phyloP scores from a whole-genome alignment of 2,329 filamentous ascomycete genomes.

The Calonectria hongkongensis region DNA sequence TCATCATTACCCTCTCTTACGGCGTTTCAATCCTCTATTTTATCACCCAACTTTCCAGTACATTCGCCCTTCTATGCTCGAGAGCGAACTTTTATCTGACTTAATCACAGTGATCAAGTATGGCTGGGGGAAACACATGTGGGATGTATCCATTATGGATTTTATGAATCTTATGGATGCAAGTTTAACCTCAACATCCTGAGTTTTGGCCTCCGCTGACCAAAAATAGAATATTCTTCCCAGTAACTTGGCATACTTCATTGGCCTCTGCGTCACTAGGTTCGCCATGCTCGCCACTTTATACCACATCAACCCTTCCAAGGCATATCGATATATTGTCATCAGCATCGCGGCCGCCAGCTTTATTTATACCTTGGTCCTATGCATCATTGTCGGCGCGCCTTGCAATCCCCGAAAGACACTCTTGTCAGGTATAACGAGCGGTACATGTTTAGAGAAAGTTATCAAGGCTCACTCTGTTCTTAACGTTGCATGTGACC shows the following conservation, averaged over 20 bases:
- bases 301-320: constrained; percentile 21
- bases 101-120: background rate
- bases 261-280: constrained; percentile 12
- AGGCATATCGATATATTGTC: background rate
- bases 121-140: constrained; percentile 19
- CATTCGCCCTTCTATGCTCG: background rate
- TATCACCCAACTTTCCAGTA: constrained; percentile 10
- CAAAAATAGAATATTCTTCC: background rate
- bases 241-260: constrained; percentile 13
- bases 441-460: background rate
- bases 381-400: constrained; percentile 12
- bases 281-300: constrained; percentile 19
- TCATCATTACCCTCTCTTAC: constrained; percentile 14
- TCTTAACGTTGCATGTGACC: constrained; percentile 3
- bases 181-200: background rate
- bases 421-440: background rate
- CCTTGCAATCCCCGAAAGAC: constrained; percentile 11
- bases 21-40: constrained; percentile 17
- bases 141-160: constrained; percentile 6
- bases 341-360: background rate
- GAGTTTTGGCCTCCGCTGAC: background rate
- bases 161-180: background rate
- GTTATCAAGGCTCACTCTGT: background rate
- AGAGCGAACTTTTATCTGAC: background rate
- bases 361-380: background rate